Conservation (phyloP, 495 filamentous ascomycete species). For the Daldinia grandis region DNA sequence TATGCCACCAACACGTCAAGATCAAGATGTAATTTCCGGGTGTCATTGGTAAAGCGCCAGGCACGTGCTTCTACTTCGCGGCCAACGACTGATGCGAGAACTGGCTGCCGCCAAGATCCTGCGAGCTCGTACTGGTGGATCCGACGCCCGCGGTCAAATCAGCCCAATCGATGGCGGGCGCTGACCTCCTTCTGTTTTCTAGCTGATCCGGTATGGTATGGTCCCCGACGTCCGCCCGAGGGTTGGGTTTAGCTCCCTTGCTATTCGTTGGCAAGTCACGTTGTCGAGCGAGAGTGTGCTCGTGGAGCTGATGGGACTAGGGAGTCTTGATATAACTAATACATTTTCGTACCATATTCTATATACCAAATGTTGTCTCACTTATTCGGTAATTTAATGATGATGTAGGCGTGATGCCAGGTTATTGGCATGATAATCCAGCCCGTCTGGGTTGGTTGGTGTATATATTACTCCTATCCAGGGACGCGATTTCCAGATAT, state of each 20-base stretch:
- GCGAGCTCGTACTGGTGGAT: slow-evolving; percentile 1
- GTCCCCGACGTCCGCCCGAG: background rate
- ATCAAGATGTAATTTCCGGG: slow-evolving; percentile 7
- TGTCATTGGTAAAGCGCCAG: slow-evolving; percentile 28
- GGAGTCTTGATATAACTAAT: background rate
- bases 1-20: slow-evolving; percentile 11
- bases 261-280: slow-evolving; percentile 17
- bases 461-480: background rate
- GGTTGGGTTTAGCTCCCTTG: background rate
- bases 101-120: slow-evolving; percentile 19
- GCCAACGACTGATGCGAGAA: slow-evolving; percentile 17
- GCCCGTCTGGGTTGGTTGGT: background rate
- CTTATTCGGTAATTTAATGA: background rate
- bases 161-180: slow-evolving; percentile 7
- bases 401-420: background rate
- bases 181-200: slow-evolving; percentile 14
- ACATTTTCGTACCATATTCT: background rate
- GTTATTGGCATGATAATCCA: background rate
- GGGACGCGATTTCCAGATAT: background rate
- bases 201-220: slow-evolving; percentile 23
- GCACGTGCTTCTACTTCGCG: slow-evolving; percentile 26
- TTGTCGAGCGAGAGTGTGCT: background rate
- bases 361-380: background rate
- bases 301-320: background rate
- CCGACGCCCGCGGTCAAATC: slow-evolving; percentile 1